These are phyloP conservation scores for Magnolia kwangsiensis DNA, from an alignment of 164 flowering plant species.

Conservation along the genomic window DNA sequence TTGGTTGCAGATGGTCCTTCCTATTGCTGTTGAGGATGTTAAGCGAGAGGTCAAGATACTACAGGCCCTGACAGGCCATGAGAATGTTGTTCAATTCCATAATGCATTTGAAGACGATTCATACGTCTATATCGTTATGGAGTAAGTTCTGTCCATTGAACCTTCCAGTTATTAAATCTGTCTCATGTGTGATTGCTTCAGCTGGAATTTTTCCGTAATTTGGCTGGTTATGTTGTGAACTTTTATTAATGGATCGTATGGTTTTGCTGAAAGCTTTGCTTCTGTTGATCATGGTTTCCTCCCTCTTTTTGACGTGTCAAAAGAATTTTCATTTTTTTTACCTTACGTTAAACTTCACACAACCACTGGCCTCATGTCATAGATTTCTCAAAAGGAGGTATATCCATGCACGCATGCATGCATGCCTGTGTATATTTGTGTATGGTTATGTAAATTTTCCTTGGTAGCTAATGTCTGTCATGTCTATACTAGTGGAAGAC, in stretches of 20 bases:
- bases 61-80: slow-evolving; percentile 81
- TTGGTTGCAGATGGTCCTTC: slow-evolving; percentile 84
- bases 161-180: not conserved
- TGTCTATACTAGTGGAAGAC: not conserved
- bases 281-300: not conserved
- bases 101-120: slow-evolving; percentile 90
- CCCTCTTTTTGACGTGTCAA: not conserved
- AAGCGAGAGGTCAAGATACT: slow-evolving; percentile 96
- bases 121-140: slow-evolving; percentile 92
- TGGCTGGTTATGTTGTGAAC: not conserved
- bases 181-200: not conserved
- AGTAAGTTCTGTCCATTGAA: slow-evolving; percentile 46
- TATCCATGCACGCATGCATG: not conserved
- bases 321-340: not conserved
- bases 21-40: slow-evolving; percentile 97
- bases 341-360: not conserved
- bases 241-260: not conserved
- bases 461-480: not conserved
- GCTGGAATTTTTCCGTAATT: not conserved
- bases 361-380: not conserved
- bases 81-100: slow-evolving; percentile 91
- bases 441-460: not conserved
- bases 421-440: not conserved
- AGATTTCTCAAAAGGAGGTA: not conserved
- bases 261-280: no score